phyloP scores from a whole-genome alignment of 179 eudicot species.

The Silene coronaria region DNA sequence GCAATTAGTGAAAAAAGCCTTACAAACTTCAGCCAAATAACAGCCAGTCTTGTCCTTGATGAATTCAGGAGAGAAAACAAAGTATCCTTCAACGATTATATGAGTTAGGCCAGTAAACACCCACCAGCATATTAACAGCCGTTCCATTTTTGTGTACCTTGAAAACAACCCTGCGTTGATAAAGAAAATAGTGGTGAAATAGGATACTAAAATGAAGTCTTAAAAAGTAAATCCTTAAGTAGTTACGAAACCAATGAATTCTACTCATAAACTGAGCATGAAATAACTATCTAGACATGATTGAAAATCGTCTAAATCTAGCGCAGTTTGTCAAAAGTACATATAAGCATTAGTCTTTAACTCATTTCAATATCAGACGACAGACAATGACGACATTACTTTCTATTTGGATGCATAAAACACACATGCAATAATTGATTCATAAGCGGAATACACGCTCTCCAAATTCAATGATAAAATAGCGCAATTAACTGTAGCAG shows the following conservation, averaged over 20 bases:
- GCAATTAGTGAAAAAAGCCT: slow-evolving; percentile 23
- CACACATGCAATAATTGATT: neutral
- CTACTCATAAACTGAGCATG: neutral
- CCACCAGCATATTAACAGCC: slow-evolving; percentile 92
- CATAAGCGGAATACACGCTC: neutral
- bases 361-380: neutral
- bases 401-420: neutral
- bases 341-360: neutral
- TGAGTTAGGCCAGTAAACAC: slow-evolving; percentile 77
- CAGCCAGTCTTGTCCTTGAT: slow-evolving; percentile 52
- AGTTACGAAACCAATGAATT: neutral
- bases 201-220: neutral
- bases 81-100: slow-evolving; percentile 77
- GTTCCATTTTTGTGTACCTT: slow-evolving; percentile 48
- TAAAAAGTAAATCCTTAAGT: neutral
- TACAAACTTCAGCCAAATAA: slow-evolving; percentile 90
- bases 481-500: neutral
- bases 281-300: neutral
- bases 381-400: neutral
- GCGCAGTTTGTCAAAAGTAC: neutral
- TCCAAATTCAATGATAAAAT: neutral
- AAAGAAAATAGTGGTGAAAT: neutral
- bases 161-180: slow-evolving; percentile 40
- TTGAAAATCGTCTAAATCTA: neutral
- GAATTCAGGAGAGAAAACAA: slow-evolving; percentile 77